Percentiles rank a stretch among this genome's conserved stretches.
These are phyloP conservation scores for Daldinia vernicosa DNA, from an alignment of 495 filamentous ascomycete genomes.

Conservation along the genomic window DNA sequence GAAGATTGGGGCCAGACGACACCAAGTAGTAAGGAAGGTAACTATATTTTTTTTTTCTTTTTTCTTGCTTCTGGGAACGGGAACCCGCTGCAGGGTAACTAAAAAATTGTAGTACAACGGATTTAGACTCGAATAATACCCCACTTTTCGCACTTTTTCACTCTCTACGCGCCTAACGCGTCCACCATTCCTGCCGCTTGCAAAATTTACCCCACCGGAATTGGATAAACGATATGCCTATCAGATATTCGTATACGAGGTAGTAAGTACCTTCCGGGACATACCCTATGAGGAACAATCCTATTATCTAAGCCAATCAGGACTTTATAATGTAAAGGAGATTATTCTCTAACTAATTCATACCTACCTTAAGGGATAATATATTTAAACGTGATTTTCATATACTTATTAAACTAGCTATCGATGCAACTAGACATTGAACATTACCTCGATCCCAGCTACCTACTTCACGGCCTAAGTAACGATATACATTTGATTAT, in stretches of 20 bases:
- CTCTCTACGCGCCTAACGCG: background rate
- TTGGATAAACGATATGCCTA: constrained; percentile 23
- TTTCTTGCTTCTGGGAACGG: constrained; percentile 27
- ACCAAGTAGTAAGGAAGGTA: background rate
- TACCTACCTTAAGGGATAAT: no score
- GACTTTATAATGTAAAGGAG: no score
- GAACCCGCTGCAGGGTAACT: constrained; percentile 17
- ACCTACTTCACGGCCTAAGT: constrained; percentile 2
- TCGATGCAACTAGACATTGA: background rate
- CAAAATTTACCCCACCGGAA: constrained; percentile 26
- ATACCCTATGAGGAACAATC: no score
- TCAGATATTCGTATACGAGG: background rate
- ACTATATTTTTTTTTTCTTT: constrained; percentile 32
- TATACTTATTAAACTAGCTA: background rate
- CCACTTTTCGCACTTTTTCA: background rate
- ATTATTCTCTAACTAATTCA: no score
- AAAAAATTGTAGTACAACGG: constrained; percentile 16
- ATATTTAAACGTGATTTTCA: background rate
- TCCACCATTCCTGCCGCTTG: background rate
- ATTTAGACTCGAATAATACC: constrained; percentile 27
- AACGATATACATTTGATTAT: constrained; percentile 44
- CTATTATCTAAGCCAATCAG: no score
- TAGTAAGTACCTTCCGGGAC: no score
- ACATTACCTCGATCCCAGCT: background rate
- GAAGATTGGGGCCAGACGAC: constrained; percentile 21